Evolutionary conservation across 192 early-diverging fungal species (phyloP).

Genomic region (Dissophora ornata): DNA sequence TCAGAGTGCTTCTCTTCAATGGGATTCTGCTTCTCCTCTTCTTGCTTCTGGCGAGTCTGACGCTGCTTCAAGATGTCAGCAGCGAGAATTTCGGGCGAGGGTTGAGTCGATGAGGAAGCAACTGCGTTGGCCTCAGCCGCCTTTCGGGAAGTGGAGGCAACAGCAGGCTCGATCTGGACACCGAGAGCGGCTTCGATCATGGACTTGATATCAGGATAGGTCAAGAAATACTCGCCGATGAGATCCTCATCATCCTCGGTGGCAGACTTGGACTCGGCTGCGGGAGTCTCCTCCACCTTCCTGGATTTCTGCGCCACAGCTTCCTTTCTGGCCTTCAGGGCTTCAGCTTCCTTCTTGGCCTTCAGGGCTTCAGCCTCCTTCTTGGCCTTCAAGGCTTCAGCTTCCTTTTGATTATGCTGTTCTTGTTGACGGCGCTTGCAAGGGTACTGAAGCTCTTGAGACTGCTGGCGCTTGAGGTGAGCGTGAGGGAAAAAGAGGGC

Average conservation of each 20-base stretch:
- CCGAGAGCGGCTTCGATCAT: slow-evolving; percentile 47
- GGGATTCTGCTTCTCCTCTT: slow-evolving; percentile 1
- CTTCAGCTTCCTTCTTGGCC: slow-evolving; percentile 9
- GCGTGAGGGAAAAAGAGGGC: slow-evolving; percentile 41
- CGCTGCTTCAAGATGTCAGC: slow-evolving; percentile 41
- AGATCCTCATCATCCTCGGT: slow-evolving; percentile 23
- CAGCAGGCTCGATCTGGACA: slow-evolving; percentile 13
- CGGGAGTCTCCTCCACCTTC: background rate
- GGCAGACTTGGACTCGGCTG: background rate
- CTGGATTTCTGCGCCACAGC: slow-evolving; percentile 2
- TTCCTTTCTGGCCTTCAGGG: slow-evolving; percentile 9
- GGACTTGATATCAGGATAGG: slow-evolving; percentile 39
- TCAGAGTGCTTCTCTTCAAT: slow-evolving; percentile 34
- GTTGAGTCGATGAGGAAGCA: slow-evolving; percentile 28
- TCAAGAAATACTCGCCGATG: slow-evolving; percentile 30
- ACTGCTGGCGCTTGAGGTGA: slow-evolving; percentile 43
- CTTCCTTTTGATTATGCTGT: slow-evolving; percentile 7
- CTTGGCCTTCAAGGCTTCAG: slow-evolving; percentile 12
- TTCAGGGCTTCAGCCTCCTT: slow-evolving; percentile 1
- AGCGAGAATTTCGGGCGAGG: slow-evolving; percentile 41
- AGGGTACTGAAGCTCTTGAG: slow-evolving; percentile 22
- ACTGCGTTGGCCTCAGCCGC: background rate
- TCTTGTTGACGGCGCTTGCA: slow-evolving; percentile 35
- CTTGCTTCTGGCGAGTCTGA: slow-evolving; percentile 17
- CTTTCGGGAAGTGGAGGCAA: too few species aligned